phyloP scores from a whole-genome alignment of 106 monocot genomes.

The Apostasia shenzhenica region DNA sequence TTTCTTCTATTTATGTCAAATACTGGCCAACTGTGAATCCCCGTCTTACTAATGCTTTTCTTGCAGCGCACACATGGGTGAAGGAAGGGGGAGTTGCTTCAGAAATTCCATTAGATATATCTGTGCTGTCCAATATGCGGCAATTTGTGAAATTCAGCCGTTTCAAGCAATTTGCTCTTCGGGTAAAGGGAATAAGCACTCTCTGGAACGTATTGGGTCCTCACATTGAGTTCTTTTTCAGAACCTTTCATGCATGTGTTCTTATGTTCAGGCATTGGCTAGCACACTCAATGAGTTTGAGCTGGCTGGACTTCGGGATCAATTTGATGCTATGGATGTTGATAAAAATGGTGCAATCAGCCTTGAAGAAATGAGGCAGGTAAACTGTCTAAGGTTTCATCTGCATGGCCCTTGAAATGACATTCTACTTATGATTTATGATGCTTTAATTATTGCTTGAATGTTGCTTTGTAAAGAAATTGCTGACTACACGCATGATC shows the following conservation, averaged over 20 bases:
- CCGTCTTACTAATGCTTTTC: not conserved
- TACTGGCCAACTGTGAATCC: not conserved
- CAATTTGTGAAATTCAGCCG: slow-evolving; percentile 91
- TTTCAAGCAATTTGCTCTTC: slow-evolving; percentile 92
- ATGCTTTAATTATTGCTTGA: too few relatives aligned
- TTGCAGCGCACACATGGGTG: slow-evolving; percentile 94
- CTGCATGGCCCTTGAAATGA: too few relatives aligned
- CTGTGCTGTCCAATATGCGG: slow-evolving; percentile 82
- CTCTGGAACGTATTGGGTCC: not conserved
- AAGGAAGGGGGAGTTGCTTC: slow-evolving; percentile 89
- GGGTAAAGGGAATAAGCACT: too few relatives aligned
- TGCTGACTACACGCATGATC: too few relatives aligned
- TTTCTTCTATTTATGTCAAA: too few relatives aligned
- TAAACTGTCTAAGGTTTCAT: too few relatives aligned
- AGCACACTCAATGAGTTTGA: slow-evolving; percentile 82
- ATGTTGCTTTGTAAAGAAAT: too few relatives aligned
- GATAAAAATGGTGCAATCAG: slow-evolving; percentile 95
- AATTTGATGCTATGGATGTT: slow-evolving; percentile 95
- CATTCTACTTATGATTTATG: too few relatives aligned
- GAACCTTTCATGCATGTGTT: slow-evolving; percentile 2
- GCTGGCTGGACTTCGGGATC: slow-evolving; percentile 73
- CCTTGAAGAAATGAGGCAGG: slow-evolving; percentile 98
- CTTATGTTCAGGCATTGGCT: slow-evolving; percentile 67
- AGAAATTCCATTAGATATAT: slow-evolving; percentile 95
- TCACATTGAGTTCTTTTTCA: not conserved